phyloP scores from a whole-genome alignment of 257 asterid genomes.

The Ligustrum vulgare region DNA sequence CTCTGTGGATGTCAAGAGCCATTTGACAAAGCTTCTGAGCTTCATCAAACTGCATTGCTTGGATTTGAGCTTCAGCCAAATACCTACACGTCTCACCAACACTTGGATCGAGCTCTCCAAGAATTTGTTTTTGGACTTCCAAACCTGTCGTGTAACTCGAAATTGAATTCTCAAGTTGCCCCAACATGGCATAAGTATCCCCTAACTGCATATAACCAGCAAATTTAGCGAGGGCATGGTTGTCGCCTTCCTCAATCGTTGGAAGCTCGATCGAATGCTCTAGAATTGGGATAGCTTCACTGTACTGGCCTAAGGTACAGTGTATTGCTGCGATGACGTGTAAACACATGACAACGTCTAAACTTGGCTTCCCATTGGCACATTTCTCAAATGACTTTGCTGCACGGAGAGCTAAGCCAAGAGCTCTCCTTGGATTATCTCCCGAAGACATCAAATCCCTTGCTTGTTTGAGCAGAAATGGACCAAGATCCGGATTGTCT shows the following conservation, averaged over 20 bases:
- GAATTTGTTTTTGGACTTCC: conserved; percentile 62
- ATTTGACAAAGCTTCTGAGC: conserved; percentile 77
- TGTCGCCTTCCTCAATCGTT: conserved; percentile 70
- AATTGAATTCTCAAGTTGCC: conserved; percentile 80
- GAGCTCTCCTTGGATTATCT: conserved; percentile 78
- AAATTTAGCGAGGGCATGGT: conserved; percentile 93
- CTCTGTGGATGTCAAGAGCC: conserved; percentile 81
- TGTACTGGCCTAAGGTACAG: conserved; percentile 73
- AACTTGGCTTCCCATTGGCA: conserved; percentile 65
- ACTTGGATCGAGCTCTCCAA: conserved; percentile 82
- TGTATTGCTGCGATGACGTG: conserved; percentile 90
- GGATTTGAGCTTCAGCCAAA: conserved; percentile 89
- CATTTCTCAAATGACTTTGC: conserved; percentile 79
- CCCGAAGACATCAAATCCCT: conserved; percentile 83
- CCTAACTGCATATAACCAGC: conserved; percentile 97
- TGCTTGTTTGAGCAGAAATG: conserved; percentile 84
- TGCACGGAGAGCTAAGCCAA: conserved; percentile 74
- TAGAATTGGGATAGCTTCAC: conserved; percentile 73
- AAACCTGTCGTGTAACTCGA: conserved; percentile 63
- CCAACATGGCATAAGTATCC: conserved; percentile 85
- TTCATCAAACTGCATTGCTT: conserved; percentile 87
- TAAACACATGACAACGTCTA: conserved; percentile 81
- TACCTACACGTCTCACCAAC: conserved; percentile 92
- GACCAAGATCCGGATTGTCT: conserved; percentile 84
- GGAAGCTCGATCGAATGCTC: conserved; percentile 79